Evolutionary conservation across 257 asterid species (phyloP), one percentile per base, ranked within the genome.

Genomic region (Ballota nigra): DNA sequence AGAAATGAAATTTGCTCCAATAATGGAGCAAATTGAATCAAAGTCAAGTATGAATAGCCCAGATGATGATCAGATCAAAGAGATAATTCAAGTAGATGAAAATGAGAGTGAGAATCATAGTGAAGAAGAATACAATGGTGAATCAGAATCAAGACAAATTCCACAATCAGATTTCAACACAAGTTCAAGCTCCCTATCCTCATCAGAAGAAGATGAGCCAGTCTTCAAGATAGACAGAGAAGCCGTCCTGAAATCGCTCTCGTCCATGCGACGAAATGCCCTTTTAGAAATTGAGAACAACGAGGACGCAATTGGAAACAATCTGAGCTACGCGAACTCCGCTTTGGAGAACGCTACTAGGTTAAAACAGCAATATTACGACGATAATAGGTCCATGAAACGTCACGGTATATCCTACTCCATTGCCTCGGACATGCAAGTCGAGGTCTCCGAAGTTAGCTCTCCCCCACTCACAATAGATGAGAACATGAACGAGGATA

Each of bases 401-500:
- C 80, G 26, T n/a, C 97, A 81, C 69, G 33, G 78, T 8, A 82
- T 86, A 34, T 66, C 88, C 56, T 73, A 78, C 47, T 95, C 98
- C n/a, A 83, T 89, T 33, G 96, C 93, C 70, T 95, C 99, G 6
- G 99, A 89, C 70, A 51, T 95, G 86, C 96, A 92, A 72, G 99
- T 95, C 29, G 98, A 95, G 84, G 86, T 84, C 55, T 87, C 96
- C 8, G 96, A 95, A 65, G 52, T 92, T 16, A 81, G 96, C 63
- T 92, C 94, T 2, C 93, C 98, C 12, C 87, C 87, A 9, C 66
- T 59, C 6, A 83, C 89, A 9, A 76, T 77, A 9, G 89, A 84
- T 23, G 92, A 84, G 9, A 81, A 71, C 83, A 64, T 65, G 6
- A 92, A 79, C 31, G 92, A 84, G 65, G 87, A 79, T 71, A n/a